Conservation (phyloP, 352 stramenopile genomes). For the Phytophthora pseudosyringae region DNA sequence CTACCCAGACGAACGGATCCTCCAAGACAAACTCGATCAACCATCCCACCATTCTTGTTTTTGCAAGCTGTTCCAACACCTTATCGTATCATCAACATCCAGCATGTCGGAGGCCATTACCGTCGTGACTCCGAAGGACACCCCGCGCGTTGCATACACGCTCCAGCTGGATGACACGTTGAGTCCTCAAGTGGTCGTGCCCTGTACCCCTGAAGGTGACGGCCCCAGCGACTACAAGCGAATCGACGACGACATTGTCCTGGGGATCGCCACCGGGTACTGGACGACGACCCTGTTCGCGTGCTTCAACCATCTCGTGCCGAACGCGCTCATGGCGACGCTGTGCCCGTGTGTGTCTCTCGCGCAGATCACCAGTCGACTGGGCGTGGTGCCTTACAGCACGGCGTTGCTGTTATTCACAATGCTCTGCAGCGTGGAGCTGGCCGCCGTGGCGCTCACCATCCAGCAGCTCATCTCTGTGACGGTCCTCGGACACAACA, state of each 20-base stretch:
- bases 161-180: slow-evolving; percentile 33
- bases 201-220: slow-evolving; percentile 20
- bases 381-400: slow-evolving; percentile 52
- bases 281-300: slow-evolving; percentile 45
- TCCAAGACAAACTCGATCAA: no score
- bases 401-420: slow-evolving; percentile 48
- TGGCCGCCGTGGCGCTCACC: slow-evolving; percentile 13
- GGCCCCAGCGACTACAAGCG: slow-evolving; percentile 30
- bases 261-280: slow-evolving; percentile 34
- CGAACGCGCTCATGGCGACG: slow-evolving; percentile 56
- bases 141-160: slow-evolving; percentile 20
- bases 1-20: no score
- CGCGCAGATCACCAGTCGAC: slow-evolving; percentile 55
- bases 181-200: slow-evolving; percentile 16
- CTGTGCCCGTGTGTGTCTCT: slow-evolving; percentile 66
- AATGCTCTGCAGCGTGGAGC: slow-evolving; percentile 20
- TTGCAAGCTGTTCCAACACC: slow-evolving; percentile 11
- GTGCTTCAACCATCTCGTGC: slow-evolving; percentile 52
- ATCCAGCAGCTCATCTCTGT: slow-evolving; percentile 32
- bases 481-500: slow-evolving; percentile 21
- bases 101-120: slow-evolving; percentile 27
- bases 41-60: slow-evolving; percentile 19
- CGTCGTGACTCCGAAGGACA: slow-evolving; percentile 24
- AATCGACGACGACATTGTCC: slow-evolving; percentile 29
- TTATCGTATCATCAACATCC: not conserved